Conservation (phyloP, 2,329 filamentous ascomycete genomes). For the Cercospora sojina region DNA sequence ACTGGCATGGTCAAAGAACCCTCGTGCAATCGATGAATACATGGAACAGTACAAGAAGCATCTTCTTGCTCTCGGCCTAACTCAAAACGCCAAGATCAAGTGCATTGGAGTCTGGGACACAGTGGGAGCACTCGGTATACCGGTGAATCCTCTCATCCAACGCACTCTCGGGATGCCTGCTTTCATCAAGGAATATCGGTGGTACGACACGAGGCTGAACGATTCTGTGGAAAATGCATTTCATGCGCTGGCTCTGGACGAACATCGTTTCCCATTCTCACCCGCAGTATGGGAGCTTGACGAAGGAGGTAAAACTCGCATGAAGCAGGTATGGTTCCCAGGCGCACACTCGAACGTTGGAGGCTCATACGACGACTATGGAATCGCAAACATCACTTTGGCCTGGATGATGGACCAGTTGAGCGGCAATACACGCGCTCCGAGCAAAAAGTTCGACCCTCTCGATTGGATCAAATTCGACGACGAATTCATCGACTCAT, state of each 20-base stretch:
- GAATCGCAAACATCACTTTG: conserved; percentile 42
- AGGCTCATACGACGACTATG: conserved; percentile 44
- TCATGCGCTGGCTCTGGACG: conserved; percentile 57
- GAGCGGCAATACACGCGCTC: conserved; percentile 32
- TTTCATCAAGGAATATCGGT: conserved; percentile 37
- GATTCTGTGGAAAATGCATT: conserved; percentile 54
- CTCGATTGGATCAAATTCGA: conserved; percentile 41
- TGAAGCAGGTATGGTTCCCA: conserved; percentile 58
- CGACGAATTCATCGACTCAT: conserved; percentile 34
- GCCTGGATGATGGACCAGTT: conserved; percentile 47
- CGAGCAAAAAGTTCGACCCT: conserved; percentile 27
- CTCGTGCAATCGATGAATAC: conserved; percentile 31
- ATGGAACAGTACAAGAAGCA: conserved; percentile 32
- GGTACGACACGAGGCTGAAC: conserved; percentile 39
- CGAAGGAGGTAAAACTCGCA: conserved; percentile 33
- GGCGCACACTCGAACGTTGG: conserved; percentile 56
- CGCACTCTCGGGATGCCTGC: conserved; percentile 34
- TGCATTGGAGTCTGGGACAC: conserved; percentile 53
- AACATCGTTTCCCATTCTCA: conserved; percentile 51
- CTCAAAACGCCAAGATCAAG: conserved; percentile 35
- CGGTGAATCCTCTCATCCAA: conserved; percentile 37
- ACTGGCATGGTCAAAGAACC: conserved; percentile 15
- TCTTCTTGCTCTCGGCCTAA: conserved; percentile 28
- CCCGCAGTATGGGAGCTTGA: conserved; percentile 51
- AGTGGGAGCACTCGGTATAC: conserved; percentile 44